Percentiles rank a stretch among this genome's conserved stretches.
phyloP scores from a whole-genome alignment of 768 basidiomycete genomes.

The Serendipita sp. region DNA sequence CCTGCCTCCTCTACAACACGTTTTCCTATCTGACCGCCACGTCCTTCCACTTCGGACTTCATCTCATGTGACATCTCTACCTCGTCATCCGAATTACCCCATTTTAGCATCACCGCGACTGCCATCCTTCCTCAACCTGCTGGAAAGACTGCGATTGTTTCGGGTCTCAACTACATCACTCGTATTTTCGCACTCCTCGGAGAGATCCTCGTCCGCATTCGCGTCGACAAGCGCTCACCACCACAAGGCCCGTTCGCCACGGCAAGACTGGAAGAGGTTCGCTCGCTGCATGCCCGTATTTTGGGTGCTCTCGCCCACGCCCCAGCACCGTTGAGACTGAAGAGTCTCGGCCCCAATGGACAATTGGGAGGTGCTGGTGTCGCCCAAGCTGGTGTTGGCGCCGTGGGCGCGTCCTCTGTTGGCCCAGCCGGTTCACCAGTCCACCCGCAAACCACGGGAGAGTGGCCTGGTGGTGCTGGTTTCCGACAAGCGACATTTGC shows the following conservation, averaged over 20 bases:
- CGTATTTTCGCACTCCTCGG: conserved; percentile 74
- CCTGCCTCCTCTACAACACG: not conserved
- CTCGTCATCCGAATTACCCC: not conserved
- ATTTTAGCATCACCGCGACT: conserved; percentile 57
- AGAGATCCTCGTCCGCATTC: conserved; percentile 73
- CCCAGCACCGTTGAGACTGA: conserved; percentile 60
- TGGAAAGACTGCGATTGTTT: conserved; percentile 69
- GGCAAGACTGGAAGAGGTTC: conserved; percentile 69
- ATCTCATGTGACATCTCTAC: not conserved
- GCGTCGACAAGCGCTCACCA: conserved; percentile 73
- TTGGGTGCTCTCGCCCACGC: conserved; percentile 56
- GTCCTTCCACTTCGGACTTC: not conserved
- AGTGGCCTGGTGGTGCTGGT: conserved; percentile 25
- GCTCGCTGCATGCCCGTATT: conserved; percentile 62
- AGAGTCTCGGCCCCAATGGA: conserved; percentile 16
- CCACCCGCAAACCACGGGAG: not conserved
- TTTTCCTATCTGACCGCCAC: not conserved
- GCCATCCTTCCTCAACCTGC: conserved; percentile 77
- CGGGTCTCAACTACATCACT: conserved; percentile 75
- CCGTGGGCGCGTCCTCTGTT: not conserved
- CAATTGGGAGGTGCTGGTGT: conserved; percentile 1
- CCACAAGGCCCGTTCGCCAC: conserved; percentile 76
- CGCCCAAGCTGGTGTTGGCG: not conserved
- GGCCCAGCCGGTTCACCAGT: not conserved
- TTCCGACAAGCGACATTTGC: conserved; percentile 74